Evolutionary conservation across 2,329 filamentous ascomycete genomes (phyloP).

Genomic region (Cladophialophora immunda): DNA sequence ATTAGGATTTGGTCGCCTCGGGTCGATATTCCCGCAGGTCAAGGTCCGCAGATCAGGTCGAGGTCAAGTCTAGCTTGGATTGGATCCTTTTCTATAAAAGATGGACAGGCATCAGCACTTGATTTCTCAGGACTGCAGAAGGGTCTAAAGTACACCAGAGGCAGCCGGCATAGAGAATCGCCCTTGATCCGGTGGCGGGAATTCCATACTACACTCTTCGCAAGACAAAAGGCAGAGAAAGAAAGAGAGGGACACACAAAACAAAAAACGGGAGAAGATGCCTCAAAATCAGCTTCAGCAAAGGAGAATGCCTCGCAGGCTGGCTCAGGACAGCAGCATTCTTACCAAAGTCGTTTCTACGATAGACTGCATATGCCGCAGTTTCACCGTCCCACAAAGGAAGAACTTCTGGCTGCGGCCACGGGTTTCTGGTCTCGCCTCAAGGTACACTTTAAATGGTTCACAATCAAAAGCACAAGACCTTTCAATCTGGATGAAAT

Average conservation of each 20-base stretch:
- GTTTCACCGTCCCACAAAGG: constrained; percentile 84
- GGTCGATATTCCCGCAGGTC: neutral
- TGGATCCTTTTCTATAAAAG: neutral
- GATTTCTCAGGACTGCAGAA: neutral
- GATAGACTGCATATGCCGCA: constrained; percentile 76
- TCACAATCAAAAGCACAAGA: constrained; percentile 89
- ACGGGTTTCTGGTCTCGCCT: constrained; percentile 92
- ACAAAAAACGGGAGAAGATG: constrained; percentile 32
- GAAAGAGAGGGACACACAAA: constrained; percentile 45
- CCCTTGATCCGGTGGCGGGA: constrained; percentile 26
- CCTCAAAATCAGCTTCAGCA: constrained; percentile 29
- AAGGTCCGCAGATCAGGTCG: neutral
- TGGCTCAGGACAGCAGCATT: constrained; percentile 26
- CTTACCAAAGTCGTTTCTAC: constrained; percentile 57
- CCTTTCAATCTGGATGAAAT: constrained; percentile 98
- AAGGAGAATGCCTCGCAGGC: constrained; percentile 40
- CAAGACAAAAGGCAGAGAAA: constrained; percentile 42
- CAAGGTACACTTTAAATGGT: constrained; percentile 95
- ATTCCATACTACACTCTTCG: constrained; percentile 20
- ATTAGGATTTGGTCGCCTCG: neutral
- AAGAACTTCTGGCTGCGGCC: constrained; percentile 89
- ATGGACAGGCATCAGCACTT: neutral
- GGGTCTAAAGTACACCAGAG: neutral
- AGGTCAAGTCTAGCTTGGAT: neutral
- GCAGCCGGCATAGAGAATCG: neutral